These are phyloP conservation scores for Ochromonas danica DNA, from an alignment of 108 stramenopile species.

Conservation along the genomic window DNA sequence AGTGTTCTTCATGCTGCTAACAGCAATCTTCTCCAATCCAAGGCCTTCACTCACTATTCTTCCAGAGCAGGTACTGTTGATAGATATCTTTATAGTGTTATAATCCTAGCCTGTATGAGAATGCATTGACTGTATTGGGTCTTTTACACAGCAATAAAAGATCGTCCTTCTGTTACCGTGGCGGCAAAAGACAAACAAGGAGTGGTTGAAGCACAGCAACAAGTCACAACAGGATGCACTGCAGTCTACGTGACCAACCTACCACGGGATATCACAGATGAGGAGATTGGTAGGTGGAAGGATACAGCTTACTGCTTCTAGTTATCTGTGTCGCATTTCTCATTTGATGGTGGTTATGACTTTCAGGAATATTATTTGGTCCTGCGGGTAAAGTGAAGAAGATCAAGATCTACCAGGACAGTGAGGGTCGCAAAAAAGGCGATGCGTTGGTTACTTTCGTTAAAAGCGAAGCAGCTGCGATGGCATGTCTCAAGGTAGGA, in stretches of 20 bases:
- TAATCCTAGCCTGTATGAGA: too few relatives aligned
- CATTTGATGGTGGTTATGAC: background rate
- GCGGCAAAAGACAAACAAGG: background rate
- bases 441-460: conserved; percentile 7
- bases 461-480: background rate
- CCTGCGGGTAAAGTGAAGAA: conserved; percentile 2
- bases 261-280: conserved; percentile 10
- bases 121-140: too few relatives aligned
- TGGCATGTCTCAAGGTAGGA: background rate
- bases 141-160: too few relatives aligned
- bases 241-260: background rate
- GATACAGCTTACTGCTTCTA: background rate
- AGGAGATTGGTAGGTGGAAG: background rate
- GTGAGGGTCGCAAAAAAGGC: background rate
- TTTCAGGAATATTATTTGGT: conserved; percentile 1
- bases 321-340: background rate
- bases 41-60: background rate
- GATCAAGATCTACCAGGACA: background rate
- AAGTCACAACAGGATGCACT: background rate
- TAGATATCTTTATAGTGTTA: too few relatives aligned
- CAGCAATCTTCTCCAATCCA: background rate
- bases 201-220: background rate
- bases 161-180: background rate
- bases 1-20: background rate
- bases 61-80: too few relatives aligned